Percentiles rank a stretch among this genome's conserved stretches.
phyloP scores from a whole-genome alignment of 495 filamentous ascomycete genomes.

The Lophiostoma macrostomum region DNA sequence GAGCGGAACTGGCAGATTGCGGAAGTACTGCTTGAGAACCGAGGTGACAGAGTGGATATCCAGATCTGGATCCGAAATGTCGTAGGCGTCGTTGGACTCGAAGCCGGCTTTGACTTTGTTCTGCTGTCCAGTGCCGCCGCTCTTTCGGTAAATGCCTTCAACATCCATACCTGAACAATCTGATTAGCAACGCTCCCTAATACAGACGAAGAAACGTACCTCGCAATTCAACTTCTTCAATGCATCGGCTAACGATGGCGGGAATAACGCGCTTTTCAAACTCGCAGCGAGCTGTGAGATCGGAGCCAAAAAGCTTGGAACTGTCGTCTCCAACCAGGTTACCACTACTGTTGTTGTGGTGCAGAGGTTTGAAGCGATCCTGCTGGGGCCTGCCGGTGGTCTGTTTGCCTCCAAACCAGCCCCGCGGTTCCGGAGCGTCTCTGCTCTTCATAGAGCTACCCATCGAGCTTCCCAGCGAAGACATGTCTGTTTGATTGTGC shows the following conservation, averaged over 20 bases:
- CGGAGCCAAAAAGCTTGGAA: conserved; percentile 80
- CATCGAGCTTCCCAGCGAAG: conserved; percentile 22
- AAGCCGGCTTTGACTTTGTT: conserved; percentile 87
- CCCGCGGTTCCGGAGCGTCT: conserved; percentile 12
- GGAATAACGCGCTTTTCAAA: conserved; percentile 89
- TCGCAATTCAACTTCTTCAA: conserved; percentile 93
- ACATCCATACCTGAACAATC: conserved; percentile 78
- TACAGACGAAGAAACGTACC: conserved; percentile 42
- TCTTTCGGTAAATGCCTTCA: conserved; percentile 98
- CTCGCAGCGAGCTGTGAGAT: conserved; percentile 80
- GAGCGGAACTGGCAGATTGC: conserved; percentile 85
- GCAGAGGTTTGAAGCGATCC: conserved; percentile 25
- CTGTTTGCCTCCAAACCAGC: conserved; percentile 29
- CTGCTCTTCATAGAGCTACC: conserved; percentile 10
- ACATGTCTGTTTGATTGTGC: conserved; percentile 33
- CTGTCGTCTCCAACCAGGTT: conserved; percentile 23
- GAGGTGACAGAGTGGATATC: conserved; percentile 97
- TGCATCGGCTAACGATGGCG: conserved; percentile 85
- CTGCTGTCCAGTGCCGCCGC: conserved; percentile 81
- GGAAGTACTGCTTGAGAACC: conserved; percentile 95
- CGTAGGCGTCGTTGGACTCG: conserved; percentile 75
- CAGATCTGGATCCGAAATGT: conserved; percentile 88
- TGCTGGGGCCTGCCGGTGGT: conserved; percentile 1
- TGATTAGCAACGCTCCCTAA: neutral
- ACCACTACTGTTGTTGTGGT: conserved; percentile 27